Evolutionary conservation across 2,329 filamentous ascomycete species (phyloP), one percentile per base, ranked within the genome.

Genomic region (Thelonectria discophora): DNA sequence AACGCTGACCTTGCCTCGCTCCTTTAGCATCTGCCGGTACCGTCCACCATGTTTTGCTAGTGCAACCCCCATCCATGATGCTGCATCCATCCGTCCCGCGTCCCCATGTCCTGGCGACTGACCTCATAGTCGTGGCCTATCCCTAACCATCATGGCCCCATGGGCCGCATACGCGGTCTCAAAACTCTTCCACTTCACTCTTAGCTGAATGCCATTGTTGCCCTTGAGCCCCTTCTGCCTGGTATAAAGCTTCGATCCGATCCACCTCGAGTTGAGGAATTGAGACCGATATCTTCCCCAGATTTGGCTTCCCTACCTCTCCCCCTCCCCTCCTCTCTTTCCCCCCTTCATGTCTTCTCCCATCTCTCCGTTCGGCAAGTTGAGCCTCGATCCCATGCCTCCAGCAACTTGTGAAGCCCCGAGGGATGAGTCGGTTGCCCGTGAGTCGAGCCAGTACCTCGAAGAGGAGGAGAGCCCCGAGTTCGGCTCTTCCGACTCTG

Each of bases 381-480:
- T 75, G 50, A 69, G 72, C 55, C 69, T 76, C 34, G 53, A 70
- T 58, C 73, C 67, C 46, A 75, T 75, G 74, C 64, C 69, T 65
- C 66, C 68, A 49, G 64, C 66, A 55, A 69, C 68, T 13, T 62
- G 55, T 49, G 64, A 68, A 46, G 64, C 45, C 32, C 32, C 64
- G 40, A 55, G 53, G 18, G 54, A 59, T 42, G 62, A 63, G 42
- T 60, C 67, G 42, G 60, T 46, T 9, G 37, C 61, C 12, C 39
- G 40, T 10, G 34, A 55, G 12, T 11, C 17, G 21, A 60, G 65
- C 10, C 60, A 66, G 9, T n/a, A 17, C 11, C 51, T 57, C 40
- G 49, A 65, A 1, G 60, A 69, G 8, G 65, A 77, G 5, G 72
- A 72, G 3, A 73, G 66, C 51, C 74, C 72, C 10, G 71, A 71